Evolutionary conservation across 1,284 basidiomycete genomes (phyloP).

Genomic region (Bjerkandera adusta): DNA sequence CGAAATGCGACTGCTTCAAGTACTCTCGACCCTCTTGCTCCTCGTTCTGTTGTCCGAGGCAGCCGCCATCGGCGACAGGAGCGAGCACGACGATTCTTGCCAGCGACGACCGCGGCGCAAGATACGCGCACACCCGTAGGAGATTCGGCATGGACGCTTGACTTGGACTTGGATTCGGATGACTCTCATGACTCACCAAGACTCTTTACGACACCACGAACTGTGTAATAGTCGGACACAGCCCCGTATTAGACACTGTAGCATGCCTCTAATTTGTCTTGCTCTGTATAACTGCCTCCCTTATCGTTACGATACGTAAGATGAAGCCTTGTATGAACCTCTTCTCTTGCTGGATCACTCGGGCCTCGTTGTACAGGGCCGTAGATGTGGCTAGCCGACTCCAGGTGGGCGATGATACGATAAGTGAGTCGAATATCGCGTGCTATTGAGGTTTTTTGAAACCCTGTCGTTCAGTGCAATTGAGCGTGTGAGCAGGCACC

Average conservation of each 20-base stretch:
- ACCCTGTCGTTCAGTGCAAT: neutral
- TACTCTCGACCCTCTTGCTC: neutral
- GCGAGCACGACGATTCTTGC: neutral
- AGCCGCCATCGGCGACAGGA: neutral
- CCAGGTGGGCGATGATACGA: no score
- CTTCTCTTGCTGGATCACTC: no score
- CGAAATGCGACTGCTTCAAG: neutral
- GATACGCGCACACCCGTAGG: constrained; percentile 2
- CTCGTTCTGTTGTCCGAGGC: neutral
- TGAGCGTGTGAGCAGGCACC: neutral
- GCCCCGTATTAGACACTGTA: no score
- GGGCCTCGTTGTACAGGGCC: no score
- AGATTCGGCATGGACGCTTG: no score
- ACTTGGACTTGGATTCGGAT: neutral
- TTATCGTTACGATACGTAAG: no score
- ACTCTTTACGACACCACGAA: neutral
- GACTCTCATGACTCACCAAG: neutral
- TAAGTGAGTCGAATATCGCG: no score
- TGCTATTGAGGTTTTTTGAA: no score
- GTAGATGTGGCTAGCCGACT: no score
- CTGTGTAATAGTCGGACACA: no score
- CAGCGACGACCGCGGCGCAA: constrained; percentile 1
- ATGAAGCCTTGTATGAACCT: no score
- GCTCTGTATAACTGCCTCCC: neutral
- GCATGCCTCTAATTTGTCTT: no score